Percentiles rank a stretch among this genome's conserved stretches.
phyloP scores from a whole-genome alignment of 441 rosid species.

The Pelargonium australe region DNA sequence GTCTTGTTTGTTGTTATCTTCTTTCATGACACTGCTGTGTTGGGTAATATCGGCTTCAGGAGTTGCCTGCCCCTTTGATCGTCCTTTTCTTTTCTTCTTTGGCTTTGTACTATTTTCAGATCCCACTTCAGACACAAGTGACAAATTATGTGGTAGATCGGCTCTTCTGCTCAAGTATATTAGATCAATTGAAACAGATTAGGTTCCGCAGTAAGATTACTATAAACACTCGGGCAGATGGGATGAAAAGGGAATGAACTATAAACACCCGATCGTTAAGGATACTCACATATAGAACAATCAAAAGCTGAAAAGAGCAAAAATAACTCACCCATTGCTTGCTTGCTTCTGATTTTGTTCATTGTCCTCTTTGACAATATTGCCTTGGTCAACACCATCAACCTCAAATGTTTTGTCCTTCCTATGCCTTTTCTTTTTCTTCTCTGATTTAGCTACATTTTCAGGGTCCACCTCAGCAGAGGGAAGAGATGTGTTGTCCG shows the following conservation, averaged over 20 bases:
- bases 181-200: neutral
- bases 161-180: neutral
- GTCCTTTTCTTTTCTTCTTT: neutral
- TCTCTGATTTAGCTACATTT: conserved; percentile 18
- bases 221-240: neutral
- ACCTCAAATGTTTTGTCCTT: conserved; percentile 15
- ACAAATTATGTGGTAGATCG: neutral
- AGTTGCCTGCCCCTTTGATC: neutral
- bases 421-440: conserved; percentile 18
- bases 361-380: conserved; percentile 16
- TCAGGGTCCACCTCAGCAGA: conserved; percentile 8
- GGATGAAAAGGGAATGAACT: neutral
- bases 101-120: neutral
- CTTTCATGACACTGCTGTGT: neutral
- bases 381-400: conserved; percentile 7
- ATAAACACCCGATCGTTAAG: neutral
- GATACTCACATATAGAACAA: neutral
- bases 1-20: neutral
- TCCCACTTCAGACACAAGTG: conserved; percentile 1
- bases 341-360: conserved; percentile 21
- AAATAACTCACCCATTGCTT: conserved; percentile 23
- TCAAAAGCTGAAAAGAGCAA: neutral
- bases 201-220: neutral
- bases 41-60: neutral
- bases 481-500: conserved; percentile 9